phyloP scores from a whole-genome alignment of 2,329 filamentous ascomycete species.

The Monosporascus sp. region DNA sequence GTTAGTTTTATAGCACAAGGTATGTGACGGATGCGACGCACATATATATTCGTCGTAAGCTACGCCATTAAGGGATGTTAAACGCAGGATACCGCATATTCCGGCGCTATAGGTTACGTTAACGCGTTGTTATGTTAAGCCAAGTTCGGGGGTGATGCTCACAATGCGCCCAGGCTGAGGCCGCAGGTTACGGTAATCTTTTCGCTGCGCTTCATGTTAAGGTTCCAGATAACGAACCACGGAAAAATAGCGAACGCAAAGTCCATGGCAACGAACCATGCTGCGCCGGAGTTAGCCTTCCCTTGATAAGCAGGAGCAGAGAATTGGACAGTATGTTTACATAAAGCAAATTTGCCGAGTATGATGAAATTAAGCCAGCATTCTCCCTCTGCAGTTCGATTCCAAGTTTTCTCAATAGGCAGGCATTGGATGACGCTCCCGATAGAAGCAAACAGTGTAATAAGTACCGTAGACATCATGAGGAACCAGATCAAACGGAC shows the following conservation, averaged over 20 bases:
- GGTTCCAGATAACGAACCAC: constrained; percentile 38
- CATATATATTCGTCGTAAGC: constrained; percentile 26
- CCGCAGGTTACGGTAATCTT: constrained; percentile 37
- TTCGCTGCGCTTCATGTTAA: constrained; percentile 40
- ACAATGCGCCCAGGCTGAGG: constrained; percentile 39
- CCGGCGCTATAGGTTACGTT: constrained; percentile 15
- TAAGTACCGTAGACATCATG: not conserved
- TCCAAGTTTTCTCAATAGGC: constrained; percentile 8
- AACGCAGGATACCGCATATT: constrained; percentile 23
- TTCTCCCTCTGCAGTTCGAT: constrained; percentile 1
- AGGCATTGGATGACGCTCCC: constrained; percentile 6
- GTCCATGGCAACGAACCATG: constrained; percentile 25
- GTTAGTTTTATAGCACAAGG: constrained; percentile 7
- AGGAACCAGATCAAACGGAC: constrained; percentile 1
- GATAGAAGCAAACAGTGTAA: constrained; percentile 5
- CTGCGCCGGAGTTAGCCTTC: constrained; percentile 1
- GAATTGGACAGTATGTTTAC: not conserved
- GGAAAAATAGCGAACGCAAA: constrained; percentile 37
- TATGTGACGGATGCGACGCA: constrained; percentile 16
- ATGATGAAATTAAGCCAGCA: constrained; percentile 9
- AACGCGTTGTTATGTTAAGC: too few relatives aligned
- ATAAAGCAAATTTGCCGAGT: constrained; percentile 2
- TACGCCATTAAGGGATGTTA: constrained; percentile 21
- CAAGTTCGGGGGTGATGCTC: constrained; percentile 9
- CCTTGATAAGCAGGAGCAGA: not conserved